Evolutionary conservation across 768 basidiomycete species (phyloP), one percentile per base, ranked within the genome.

Genomic region (Boletus sp.): DNA sequence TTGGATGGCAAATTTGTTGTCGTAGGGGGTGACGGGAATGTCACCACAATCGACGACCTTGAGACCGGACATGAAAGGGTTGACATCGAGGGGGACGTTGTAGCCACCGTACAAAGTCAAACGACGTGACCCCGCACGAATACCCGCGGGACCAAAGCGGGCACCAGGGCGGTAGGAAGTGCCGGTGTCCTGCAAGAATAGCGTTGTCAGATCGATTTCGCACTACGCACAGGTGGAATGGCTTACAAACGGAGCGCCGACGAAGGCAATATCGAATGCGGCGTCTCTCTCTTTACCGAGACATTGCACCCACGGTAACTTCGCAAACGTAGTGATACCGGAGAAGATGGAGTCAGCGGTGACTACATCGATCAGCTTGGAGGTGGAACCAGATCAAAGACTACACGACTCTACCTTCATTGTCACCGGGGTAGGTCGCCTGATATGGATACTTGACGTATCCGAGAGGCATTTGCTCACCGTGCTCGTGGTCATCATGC

Each of bases 321-420:
- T 92, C 17, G 93, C 92, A 68, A 94, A 95, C 3, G 90, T 91
- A 2, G 85, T 83, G 35, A 92, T 87, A 9, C 92, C 92, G 46
- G 88, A 85, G 72, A 93, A 94, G 36, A 88, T 75, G 17, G 90
- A 83, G 67, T 94, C 86, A 4, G 86, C 86, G 41, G 87, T 89
- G 32, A 88, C 87, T 87, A 47, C 11, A 47, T 44, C 32, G 8
- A 39, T 49, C 30, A 50, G n/a, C 9, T 53, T 36, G 14, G 29
- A 50, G 3, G 10, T 11, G 42, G 28, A 39, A 14, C 20, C 8
- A 5, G 33, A 17, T 14, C 18, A 9, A 5, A 10, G 5, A 11
- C n/a, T 14, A 11, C 17, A 24, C 3, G 18, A 33, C 20, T 4
- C 12, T 51, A 85, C 87, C 85, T 73, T 87, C 83, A 47, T 83